These are phyloP conservation scores for Neurospora sp. DNA, from an alignment of 495 filamentous ascomycete species.

Conservation along the genomic window DNA sequence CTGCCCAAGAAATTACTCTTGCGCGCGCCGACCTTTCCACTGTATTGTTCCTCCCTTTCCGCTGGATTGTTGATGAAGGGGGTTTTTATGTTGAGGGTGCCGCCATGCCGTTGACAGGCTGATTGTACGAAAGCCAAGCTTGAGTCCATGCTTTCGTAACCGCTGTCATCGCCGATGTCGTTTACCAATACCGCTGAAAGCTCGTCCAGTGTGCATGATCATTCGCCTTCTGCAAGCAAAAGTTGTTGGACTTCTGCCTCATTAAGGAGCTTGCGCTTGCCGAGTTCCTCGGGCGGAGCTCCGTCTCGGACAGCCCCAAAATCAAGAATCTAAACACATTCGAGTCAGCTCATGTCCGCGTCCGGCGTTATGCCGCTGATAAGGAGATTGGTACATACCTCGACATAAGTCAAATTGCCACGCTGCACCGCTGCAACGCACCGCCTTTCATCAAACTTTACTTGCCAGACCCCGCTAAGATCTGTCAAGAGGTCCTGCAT, in stretches of 20 bases:
- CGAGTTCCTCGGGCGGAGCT: constrained; percentile 61
- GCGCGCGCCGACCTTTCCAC: background rate
- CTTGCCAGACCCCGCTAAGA: constrained; percentile 94
- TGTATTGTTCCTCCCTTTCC: background rate
- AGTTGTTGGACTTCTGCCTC: constrained; percentile 37
- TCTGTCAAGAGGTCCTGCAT: constrained; percentile 93
- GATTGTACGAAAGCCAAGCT: background rate
- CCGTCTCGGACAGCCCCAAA: constrained; percentile 87
- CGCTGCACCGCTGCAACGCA: constrained; percentile 96
- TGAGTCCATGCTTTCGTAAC: background rate
- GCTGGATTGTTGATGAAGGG: background rate
- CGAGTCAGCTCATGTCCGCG: background rate
- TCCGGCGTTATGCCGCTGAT: background rate
- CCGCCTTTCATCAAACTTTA: constrained; percentile 90
- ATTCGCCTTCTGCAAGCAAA: constrained; percentile 33
- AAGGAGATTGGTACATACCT: constrained; percentile 49
- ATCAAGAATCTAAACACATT: constrained; percentile 56
- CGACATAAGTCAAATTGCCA: constrained; percentile 84
- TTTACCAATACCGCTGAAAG: too few species aligned
- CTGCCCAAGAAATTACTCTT: background rate
- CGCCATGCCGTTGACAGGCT: background rate
- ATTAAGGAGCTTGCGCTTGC: constrained; percentile 73
- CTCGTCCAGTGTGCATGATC: background rate
- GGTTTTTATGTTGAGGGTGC: background rate
- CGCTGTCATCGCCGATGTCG: background rate